Evolutionary conservation across 2,329 filamentous ascomycete genomes (phyloP).

Genomic region (Colletotrichum graminicola): DNA sequence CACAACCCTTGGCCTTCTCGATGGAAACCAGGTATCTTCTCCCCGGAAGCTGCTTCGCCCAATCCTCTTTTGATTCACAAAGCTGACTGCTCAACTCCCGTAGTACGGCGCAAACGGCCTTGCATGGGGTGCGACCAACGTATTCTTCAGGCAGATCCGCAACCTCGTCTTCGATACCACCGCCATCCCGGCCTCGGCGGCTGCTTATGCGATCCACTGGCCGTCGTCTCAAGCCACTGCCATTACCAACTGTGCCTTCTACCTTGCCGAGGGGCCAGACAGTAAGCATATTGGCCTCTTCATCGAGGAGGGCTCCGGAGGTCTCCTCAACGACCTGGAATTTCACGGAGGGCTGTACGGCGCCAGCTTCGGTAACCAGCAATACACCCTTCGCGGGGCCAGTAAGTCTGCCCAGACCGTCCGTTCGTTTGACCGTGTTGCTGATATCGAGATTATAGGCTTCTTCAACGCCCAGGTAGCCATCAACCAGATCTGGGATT

Average conservation of each 20-base stretch:
- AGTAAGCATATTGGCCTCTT: conserved; percentile 70
- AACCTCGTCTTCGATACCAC: conserved; percentile 70
- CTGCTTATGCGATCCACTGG: conserved; percentile 73
- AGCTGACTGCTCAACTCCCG: background rate
- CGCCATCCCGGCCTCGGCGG: conserved; percentile 57
- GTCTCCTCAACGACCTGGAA: conserved; percentile 75
- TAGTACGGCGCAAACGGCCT: conserved; percentile 56
- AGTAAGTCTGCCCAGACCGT: background rate
- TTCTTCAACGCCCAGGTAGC: conserved; percentile 75
- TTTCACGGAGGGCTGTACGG: conserved; percentile 78
- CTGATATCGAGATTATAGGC: conserved; percentile 49
- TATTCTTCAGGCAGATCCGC: conserved; percentile 69
- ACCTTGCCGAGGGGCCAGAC: conserved; percentile 58
- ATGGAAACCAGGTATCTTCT: conserved; percentile 52
- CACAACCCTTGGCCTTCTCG: conserved; percentile 59
- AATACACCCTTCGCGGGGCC: conserved; percentile 65
- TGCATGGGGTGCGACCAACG: conserved; percentile 68
- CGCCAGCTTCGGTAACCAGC: conserved; percentile 71
- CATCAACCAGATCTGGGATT: conserved; percentile 80
- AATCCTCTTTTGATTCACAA: background rate
- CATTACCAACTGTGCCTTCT: conserved; percentile 69
- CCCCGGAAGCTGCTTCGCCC: too few relatives aligned
- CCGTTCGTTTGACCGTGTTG: background rate
- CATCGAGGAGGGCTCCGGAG: conserved; percentile 74
- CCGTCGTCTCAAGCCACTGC: conserved; percentile 74